Percentiles rank a stretch among this genome's conserved stretches.
These are phyloP conservation scores for Leishmania arabica DNA, from an alignment of 208 protist genomes.

Conservation along the genomic window DNA sequence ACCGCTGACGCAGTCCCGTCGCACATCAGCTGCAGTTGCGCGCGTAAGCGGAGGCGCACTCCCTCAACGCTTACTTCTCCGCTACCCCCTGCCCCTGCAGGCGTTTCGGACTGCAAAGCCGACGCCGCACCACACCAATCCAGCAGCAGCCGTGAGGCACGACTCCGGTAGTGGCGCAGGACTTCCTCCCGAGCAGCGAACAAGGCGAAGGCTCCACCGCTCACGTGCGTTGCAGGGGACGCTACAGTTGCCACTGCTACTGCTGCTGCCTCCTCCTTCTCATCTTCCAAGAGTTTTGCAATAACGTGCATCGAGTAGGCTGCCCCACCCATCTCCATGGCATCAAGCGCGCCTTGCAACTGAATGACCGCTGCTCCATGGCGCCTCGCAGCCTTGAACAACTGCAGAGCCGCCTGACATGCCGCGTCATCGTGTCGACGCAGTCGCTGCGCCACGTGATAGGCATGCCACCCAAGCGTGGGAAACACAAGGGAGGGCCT, in stretches of 20 bases:
- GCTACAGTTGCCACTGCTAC: background rate
- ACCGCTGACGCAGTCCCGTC: background rate
- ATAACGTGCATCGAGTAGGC: background rate
- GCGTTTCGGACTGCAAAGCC: background rate
- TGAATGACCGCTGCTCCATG: background rate
- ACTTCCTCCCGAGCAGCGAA: constrained; percentile 7
- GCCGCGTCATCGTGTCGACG: background rate
- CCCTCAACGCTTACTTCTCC: constrained; percentile 1
- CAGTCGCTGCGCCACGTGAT: constrained; percentile 9
- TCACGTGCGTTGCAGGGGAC: background rate
- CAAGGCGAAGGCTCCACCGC: background rate
- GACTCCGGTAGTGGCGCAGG: constrained; percentile 10
- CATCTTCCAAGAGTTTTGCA: constrained; percentile 6
- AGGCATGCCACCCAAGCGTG: background rate
- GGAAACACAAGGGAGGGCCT: background rate
- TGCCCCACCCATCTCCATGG: constrained; percentile 5
- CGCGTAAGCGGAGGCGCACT: constrained; percentile 1
- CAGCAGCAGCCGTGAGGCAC: constrained; percentile 2
- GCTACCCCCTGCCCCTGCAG: background rate
- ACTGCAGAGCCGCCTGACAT: background rate
- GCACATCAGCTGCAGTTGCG: constrained; percentile 8
- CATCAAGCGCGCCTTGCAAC: background rate
- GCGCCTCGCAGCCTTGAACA: background rate
- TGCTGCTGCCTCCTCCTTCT: background rate
- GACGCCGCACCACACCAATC: constrained; percentile 3